These are phyloP conservation scores for Boletus sp. DNA, from an alignment of 768 basidiomycete genomes.

Conservation along the genomic window DNA sequence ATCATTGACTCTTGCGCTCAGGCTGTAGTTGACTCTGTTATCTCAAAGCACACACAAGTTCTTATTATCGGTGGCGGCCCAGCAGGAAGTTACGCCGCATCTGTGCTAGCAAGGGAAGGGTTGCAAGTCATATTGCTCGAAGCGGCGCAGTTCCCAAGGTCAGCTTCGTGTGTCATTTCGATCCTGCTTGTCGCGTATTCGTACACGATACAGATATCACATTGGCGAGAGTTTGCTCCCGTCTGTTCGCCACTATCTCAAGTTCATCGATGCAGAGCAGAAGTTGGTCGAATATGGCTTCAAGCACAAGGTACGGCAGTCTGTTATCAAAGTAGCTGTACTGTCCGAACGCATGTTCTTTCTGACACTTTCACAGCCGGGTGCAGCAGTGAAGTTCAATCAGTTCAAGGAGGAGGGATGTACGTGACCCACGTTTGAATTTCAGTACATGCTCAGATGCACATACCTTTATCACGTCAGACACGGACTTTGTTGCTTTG, in stretches of 20 bases:
- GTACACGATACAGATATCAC: slow-evolving; percentile 38
- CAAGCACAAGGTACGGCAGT: slow-evolving; percentile 40
- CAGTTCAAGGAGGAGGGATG: slow-evolving; percentile 56
- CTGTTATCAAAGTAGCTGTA: background rate
- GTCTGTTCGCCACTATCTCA: slow-evolving; percentile 50
- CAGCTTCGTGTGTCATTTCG: background rate
- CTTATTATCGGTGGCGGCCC: slow-evolving; percentile 63
- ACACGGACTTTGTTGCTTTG: slow-evolving; percentile 56
- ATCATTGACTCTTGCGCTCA: background rate
- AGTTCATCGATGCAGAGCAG: slow-evolving; percentile 49
- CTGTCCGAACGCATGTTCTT: background rate
- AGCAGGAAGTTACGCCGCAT: slow-evolving; percentile 54
- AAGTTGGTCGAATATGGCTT: slow-evolving; percentile 45
- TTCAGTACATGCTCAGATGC: background rate
- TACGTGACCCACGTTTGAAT: slow-evolving; percentile 29
- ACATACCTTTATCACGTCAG: slow-evolving; percentile 26
- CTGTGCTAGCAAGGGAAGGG: slow-evolving; percentile 56
- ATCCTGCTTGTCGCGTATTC: background rate
- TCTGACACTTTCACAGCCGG: slow-evolving; percentile 41
- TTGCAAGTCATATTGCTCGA: slow-evolving; percentile 57
- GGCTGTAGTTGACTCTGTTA: background rate
- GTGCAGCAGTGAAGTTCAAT: slow-evolving; percentile 59
- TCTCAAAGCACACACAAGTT: slow-evolving; percentile 25
- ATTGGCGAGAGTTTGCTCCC: slow-evolving; percentile 49
- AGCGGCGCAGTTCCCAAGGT: slow-evolving; percentile 56